Evolutionary conservation across 2,329 filamentous ascomycete genomes (phyloP).

Genomic region (Sporothrix brasiliensis): DNA sequence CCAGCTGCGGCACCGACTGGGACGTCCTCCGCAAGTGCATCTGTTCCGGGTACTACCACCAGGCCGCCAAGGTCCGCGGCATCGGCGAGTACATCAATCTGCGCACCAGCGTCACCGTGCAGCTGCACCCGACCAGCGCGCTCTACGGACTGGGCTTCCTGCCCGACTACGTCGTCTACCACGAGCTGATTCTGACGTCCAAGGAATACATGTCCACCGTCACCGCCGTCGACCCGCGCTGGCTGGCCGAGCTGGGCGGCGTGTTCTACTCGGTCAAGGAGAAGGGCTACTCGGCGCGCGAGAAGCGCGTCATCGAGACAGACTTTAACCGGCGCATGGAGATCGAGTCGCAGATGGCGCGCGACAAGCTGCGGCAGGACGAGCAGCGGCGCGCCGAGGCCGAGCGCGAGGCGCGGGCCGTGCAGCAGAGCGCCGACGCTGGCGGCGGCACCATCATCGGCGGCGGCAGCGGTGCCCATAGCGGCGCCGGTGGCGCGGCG

Average conservation of each 20-base stretch:
- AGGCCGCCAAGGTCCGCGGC: slow-evolving; percentile 93
- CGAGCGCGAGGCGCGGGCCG: slow-evolving; percentile 47
- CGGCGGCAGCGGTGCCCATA: slow-evolving; percentile 27
- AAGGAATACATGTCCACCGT: slow-evolving; percentile 99
- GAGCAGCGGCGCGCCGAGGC: slow-evolving; percentile 56
- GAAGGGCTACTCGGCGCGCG: slow-evolving; percentile 87
- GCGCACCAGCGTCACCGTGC: slow-evolving; percentile 89
- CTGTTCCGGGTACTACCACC: slow-evolving; percentile 96
- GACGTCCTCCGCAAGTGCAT: slow-evolving; percentile 95
- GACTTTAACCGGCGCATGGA: slow-evolving; percentile 94
- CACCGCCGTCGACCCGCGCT: slow-evolving; percentile 92
- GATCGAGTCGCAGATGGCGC: slow-evolving; percentile 88
- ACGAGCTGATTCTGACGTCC: slow-evolving; percentile 93
- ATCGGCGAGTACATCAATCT: slow-evolving; percentile 98
- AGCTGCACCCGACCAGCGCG: slow-evolving; percentile 90
- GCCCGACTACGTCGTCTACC: slow-evolving; percentile 96
- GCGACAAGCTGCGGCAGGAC: slow-evolving; percentile 73
- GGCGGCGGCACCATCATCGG: slow-evolving; percentile 45
- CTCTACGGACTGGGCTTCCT: slow-evolving; percentile 91
- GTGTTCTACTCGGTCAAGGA: slow-evolving; percentile 98
- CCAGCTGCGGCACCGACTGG: slow-evolving; percentile 94
- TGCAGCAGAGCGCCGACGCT: slow-evolving; percentile 48
- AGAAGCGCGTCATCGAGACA: slow-evolving; percentile 83
- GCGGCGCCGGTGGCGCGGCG: slow-evolving; percentile 36
- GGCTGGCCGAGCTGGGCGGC: slow-evolving; percentile 93